Percentiles rank a stretch among this genome's conserved stretches.
Evolutionary conservation across 2,329 filamentous ascomycete species (phyloP).

Genomic region (Fusarium pseudoanthophilum): DNA sequence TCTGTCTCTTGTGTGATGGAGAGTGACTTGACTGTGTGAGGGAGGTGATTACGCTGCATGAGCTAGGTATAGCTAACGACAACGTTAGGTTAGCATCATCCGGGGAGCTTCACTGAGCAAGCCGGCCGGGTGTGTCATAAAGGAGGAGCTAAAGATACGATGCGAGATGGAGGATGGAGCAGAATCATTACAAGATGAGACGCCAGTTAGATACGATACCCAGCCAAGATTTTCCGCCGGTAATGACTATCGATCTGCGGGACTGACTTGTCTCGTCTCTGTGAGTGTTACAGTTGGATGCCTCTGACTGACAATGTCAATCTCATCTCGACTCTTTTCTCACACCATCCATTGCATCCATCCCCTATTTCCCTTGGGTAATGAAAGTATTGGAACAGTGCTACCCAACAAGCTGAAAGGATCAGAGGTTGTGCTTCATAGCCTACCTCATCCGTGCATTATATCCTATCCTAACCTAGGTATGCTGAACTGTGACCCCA

Average conservation of each 20-base stretch:
- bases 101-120: conserved; percentile 32
- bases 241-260: conserved; percentile 25
- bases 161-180: conserved; percentile 17
- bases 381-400: conserved; percentile 27
- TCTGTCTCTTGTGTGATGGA: conserved; percentile 3
- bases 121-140: conserved; percentile 25
- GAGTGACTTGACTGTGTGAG: background rate
- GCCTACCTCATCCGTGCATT: conserved; percentile 7
- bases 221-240: conserved; percentile 29
- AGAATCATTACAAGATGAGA: conserved; percentile 31
- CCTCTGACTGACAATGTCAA: background rate
- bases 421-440: conserved; percentile 21
- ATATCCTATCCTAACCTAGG: background rate
- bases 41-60: conserved; percentile 7
- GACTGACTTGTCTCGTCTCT: conserved; percentile 3
- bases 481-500: conserved; percentile 17
- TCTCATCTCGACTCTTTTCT: conserved; percentile 34
- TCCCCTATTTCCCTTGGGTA: background rate
- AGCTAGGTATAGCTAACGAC: conserved; percentile 8
- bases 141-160: conserved; percentile 19
- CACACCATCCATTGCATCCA: conserved; percentile 22
- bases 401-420: conserved; percentile 28
- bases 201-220: conserved; percentile 16
- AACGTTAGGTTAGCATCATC: conserved; percentile 17
- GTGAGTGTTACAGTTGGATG: conserved; percentile 4